Evolutionary conservation across 1,284 basidiomycete species (phyloP).

Genomic region (Fistulinella staudtii): DNA sequence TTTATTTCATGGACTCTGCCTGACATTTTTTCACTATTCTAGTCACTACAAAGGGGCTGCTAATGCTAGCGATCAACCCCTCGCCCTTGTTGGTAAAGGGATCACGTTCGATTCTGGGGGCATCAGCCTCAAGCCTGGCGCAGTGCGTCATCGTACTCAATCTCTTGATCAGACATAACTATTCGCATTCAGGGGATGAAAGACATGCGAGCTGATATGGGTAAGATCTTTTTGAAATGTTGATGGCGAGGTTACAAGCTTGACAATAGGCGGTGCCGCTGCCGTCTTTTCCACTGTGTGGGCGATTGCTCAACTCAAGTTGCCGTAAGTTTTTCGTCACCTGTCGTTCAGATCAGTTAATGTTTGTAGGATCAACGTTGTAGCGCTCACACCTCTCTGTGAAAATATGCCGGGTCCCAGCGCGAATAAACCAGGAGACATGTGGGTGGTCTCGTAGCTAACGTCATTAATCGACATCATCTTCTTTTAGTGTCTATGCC

Average conservation of each 20-base stretch:
- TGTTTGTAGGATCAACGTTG: slow-evolving; percentile 66
- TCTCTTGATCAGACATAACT: not conserved
- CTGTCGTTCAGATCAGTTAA: too few relatives aligned
- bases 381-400: slow-evolving; percentile 70
- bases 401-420: slow-evolving; percentile 87
- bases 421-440: slow-evolving; percentile 85
- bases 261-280: slow-evolving; percentile 65
- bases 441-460: slow-evolving; percentile 42
- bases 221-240: slow-evolving; percentile 32
- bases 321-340: slow-evolving; percentile 72
- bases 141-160: slow-evolving; percentile 45
- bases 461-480: not conserved
- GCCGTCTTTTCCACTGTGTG: slow-evolving; percentile 68
- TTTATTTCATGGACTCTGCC: not conserved
- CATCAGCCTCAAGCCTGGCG: slow-evolving; percentile 78
- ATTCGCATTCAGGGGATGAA: slow-evolving; percentile 58
- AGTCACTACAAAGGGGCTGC: slow-evolving; percentile 80
- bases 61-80: slow-evolving; percentile 51
- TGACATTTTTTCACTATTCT: not conserved
- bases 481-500: slow-evolving; percentile 64
- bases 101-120: slow-evolving; percentile 90
- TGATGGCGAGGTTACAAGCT: not conserved
- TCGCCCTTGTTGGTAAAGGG: slow-evolving; percentile 85
- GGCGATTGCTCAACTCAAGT: slow-evolving; percentile 76
- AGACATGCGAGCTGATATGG: slow-evolving; percentile 82